These are phyloP conservation scores for Talaromyces atroroseus DNA, from an alignment of 2,329 filamentous ascomycete species.

Conservation along the genomic window DNA sequence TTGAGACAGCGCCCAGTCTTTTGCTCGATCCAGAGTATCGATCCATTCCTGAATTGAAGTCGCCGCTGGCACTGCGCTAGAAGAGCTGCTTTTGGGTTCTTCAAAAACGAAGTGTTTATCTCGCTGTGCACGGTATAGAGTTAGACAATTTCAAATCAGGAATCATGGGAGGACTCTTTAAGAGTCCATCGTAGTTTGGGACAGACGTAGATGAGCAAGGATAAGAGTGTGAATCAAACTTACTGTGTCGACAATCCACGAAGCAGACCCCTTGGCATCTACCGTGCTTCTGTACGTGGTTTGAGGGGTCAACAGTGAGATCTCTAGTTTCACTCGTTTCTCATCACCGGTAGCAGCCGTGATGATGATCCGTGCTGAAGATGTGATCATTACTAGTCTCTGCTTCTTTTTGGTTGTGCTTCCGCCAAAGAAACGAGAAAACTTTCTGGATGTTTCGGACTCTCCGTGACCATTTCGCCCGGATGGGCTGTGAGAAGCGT, in stretches of 20 bases:
- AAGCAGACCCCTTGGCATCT: slow-evolving; percentile 79
- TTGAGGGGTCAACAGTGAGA: slow-evolving; percentile 72
- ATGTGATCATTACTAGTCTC: slow-evolving; percentile 90
- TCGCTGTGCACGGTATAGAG: slow-evolving; percentile 48
- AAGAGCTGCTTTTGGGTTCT: slow-evolving; percentile 66
- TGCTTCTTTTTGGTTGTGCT: slow-evolving; percentile 89
- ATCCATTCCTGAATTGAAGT: slow-evolving; percentile 85
- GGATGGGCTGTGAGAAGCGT: slow-evolving; percentile 68
- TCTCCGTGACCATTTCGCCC: slow-evolving; percentile 60
- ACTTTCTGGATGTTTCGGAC: slow-evolving; percentile 69
- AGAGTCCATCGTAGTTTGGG: too few species aligned
- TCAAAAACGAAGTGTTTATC: slow-evolving; percentile 92
- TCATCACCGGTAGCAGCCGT: slow-evolving; percentile 90
- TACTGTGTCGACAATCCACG: slow-evolving; percentile 92
- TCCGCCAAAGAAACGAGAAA: slow-evolving; percentile 88
- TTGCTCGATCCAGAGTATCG: slow-evolving; percentile 77
- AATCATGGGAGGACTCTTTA: slow-evolving; percentile 1
- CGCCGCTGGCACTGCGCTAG: slow-evolving; percentile 57
- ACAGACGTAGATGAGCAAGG: too few species aligned
- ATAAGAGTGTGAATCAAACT: slow-evolving; percentile 36
- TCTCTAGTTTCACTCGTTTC: slow-evolving; percentile 88
- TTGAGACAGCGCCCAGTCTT: slow-evolving; percentile 75
- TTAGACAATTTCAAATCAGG: neutral
- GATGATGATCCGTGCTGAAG: slow-evolving; percentile 80
- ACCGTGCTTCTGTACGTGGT: slow-evolving; percentile 73